phyloP scores from a whole-genome alignment of 176 grass and related monocot genomes.

The Carex cristatella region DNA sequence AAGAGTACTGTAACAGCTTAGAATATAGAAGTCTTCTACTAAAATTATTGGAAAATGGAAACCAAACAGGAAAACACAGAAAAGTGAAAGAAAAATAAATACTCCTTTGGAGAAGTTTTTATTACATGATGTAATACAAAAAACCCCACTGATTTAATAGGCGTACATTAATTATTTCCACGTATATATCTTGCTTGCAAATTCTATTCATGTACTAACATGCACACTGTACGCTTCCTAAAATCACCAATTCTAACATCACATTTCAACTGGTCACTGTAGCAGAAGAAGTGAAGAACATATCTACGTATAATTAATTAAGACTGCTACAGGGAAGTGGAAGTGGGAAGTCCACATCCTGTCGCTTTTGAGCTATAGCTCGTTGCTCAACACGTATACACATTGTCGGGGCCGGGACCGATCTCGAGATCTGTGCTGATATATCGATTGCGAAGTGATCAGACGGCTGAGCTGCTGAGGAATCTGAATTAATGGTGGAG shows the following conservation, averaged over 20 bases:
- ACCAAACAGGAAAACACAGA: neutral
- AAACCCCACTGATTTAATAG: neutral
- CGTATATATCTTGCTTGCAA: neutral
- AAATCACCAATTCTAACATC: neutral
- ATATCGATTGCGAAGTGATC: neutral
- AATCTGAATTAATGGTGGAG: neutral
- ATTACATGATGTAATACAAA: neutral
- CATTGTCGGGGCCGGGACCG: neutral
- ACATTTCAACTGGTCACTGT: neutral
- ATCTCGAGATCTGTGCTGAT: neutral
- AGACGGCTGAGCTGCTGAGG: neutral
- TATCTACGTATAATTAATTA: neutral
- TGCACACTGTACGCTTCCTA: neutral
- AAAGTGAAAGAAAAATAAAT: neutral
- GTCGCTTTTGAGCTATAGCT: constrained; percentile 1
- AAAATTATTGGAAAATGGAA: neutral
- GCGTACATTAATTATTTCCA: neutral
- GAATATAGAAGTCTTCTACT: neutral
- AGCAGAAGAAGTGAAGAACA: neutral
- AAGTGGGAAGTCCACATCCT: neutral
- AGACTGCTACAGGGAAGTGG: neutral
- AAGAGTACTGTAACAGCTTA: neutral
- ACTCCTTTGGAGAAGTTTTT: neutral
- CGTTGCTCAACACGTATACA: neutral
- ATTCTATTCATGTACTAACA: neutral